These are phyloP conservation scores for Schwanniomyces occidentalis DNA, from an alignment of 805 yeast genomes.

Conservation along the genomic window DNA sequence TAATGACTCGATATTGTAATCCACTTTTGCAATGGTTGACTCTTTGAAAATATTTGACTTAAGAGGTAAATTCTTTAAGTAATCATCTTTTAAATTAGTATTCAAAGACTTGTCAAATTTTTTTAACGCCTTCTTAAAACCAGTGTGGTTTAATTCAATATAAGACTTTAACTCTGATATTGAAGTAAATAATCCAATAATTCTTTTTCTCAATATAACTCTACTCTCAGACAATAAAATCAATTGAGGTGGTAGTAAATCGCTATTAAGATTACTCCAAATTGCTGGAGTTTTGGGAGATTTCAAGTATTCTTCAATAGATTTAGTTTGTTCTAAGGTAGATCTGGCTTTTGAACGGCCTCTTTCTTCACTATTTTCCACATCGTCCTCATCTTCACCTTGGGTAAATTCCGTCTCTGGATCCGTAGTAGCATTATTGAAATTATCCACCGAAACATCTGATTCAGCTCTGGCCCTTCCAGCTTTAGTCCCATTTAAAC, in stretches of 20 bases:
- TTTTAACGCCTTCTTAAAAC: conserved; percentile 53
- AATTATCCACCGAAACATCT: conserved; percentile 18
- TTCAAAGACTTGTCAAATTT: conserved; percentile 54
- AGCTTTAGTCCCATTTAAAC: neutral
- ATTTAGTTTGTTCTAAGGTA: conserved; percentile 14
- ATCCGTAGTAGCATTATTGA: conserved; percentile 24
- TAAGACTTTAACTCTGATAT: conserved; percentile 51
- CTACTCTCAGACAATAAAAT: conserved; percentile 49
- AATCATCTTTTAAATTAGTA: conserved; percentile 42
- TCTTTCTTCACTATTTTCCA: conserved; percentile 15
- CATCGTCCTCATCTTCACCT: conserved; percentile 34
- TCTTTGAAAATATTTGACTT: conserved; percentile 40
- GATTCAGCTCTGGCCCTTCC: conserved; percentile 14
- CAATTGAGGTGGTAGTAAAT: conserved; percentile 32
- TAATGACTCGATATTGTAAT: conserved; percentile 32
- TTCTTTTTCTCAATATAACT: conserved; percentile 46
- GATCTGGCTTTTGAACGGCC: conserved; percentile 4
- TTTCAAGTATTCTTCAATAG: conserved; percentile 38
- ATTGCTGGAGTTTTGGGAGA: conserved; percentile 35
- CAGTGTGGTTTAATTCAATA: conserved; percentile 53
- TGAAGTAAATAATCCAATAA: conserved; percentile 45
- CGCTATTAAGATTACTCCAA: conserved; percentile 28
- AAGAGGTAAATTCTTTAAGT: conserved; percentile 46
- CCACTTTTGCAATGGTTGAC: conserved; percentile 28
- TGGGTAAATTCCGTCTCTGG: conserved; percentile 38